Percentiles rank a stretch among this genome's conserved stretches.
phyloP scores from a whole-genome alignment of 306 rosid species.

The Glycine tomentella region DNA sequence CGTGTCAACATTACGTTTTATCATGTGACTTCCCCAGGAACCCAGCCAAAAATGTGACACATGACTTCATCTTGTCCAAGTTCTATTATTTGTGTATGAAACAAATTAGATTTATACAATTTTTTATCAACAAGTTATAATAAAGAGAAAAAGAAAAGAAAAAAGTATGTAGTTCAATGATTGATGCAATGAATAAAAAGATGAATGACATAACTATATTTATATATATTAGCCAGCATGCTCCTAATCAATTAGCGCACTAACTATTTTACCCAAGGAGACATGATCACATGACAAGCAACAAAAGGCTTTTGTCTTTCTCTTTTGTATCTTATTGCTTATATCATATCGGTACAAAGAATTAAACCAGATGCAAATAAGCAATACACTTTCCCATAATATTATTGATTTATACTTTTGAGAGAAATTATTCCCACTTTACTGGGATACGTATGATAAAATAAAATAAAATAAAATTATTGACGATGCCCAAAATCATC shows the following conservation, averaged over 20 bases:
- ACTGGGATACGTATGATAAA: slow-evolving; percentile 28
- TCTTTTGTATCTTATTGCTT: slow-evolving; percentile 40
- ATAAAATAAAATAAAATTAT: slow-evolving; percentile 22
- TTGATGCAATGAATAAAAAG: not conserved
- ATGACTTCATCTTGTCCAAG: too few relatives aligned
- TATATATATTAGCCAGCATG: slow-evolving; percentile 4
- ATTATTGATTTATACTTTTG: slow-evolving; percentile 39
- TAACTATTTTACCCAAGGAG: slow-evolving; percentile 25
- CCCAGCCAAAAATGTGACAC: slow-evolving; percentile 20
- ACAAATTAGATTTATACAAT: too few relatives aligned
- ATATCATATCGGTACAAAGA: slow-evolving; percentile 26
- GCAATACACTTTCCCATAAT: slow-evolving; percentile 38
- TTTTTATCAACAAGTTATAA: too few relatives aligned
- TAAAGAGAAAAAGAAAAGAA: too few relatives aligned
- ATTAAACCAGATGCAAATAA: slow-evolving; percentile 38
- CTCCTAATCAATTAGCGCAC: slow-evolving; percentile 8
- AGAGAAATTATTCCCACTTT: slow-evolving; percentile 43
- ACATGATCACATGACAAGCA: slow-evolving; percentile 51
- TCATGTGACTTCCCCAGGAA: not conserved
- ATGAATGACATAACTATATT: not conserved
- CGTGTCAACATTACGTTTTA: slow-evolving; percentile 44
- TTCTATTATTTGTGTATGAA: too few relatives aligned
- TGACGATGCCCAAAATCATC: slow-evolving; percentile 57
- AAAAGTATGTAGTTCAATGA: not conserved
- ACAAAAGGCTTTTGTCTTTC: slow-evolving; percentile 23